These are phyloP conservation scores for Xylaria sp. DNA, from an alignment of 2,329 filamentous ascomycete genomes.

Conservation along the genomic window DNA sequence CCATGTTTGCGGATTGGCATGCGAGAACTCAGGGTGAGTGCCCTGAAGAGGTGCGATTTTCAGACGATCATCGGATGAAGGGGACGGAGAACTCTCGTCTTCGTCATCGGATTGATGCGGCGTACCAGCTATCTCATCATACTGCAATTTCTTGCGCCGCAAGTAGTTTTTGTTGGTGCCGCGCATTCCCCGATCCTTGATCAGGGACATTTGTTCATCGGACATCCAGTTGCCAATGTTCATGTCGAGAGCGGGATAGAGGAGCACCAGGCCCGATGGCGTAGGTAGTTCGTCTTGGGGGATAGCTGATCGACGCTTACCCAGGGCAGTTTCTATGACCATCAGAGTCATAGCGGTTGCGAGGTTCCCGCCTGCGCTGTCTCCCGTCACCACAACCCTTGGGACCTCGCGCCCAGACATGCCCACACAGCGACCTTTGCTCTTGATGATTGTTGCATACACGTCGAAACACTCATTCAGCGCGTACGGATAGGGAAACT, in stretches of 20 bases:
- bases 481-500: conserved; percentile 79
- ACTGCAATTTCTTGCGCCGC: conserved; percentile 81
- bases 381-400: conserved; percentile 67
- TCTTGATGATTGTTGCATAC: conserved; percentile 68
- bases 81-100: conserved; percentile 42
- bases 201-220: conserved; percentile 92
- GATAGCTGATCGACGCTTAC: conserved; percentile 50
- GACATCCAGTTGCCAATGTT: conserved; percentile 99
- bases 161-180: conserved; percentile 75
- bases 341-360: conserved; percentile 79
- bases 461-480: conserved; percentile 85
- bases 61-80: conserved; percentile 16
- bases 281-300: conserved; percentile 58
- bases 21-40: conserved; percentile 48
- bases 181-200: conserved; percentile 73
- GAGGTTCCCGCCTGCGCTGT: conserved; percentile 78
- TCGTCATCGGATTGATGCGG: conserved; percentile 77
- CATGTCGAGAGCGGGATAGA: conserved; percentile 91
- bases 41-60: conserved; percentile 26
- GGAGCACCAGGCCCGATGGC: conserved; percentile 75
- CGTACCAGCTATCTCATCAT: conserved; percentile 76
- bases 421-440: conserved; percentile 68
- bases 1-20: conserved; percentile 40
- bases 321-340: conserved; percentile 70
- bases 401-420: conserved; percentile 62